Evolutionary conservation across 331 rosid genomes (phyloP).

Genomic region (Acacia pycnantha): DNA sequence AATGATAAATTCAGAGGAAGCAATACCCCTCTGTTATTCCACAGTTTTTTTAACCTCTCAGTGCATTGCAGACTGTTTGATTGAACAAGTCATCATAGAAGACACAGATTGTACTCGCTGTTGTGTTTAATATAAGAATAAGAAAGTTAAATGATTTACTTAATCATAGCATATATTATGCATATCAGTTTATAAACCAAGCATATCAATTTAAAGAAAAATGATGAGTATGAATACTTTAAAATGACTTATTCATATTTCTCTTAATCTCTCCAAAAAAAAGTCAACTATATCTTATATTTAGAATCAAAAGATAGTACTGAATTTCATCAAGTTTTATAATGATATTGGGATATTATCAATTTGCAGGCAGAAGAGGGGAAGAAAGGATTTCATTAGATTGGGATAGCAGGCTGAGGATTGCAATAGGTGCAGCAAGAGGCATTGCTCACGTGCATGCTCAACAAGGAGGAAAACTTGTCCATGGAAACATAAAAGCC

Average conservation of each 20-base stretch:
- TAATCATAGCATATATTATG: no score
- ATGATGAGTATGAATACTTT: no score
- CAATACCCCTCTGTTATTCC: not conserved
- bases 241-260: no score
- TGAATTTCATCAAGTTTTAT: not conserved
- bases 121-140: no score
- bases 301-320: no score
- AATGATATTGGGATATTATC: not conserved
- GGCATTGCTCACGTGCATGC: slow-evolving; percentile 82
- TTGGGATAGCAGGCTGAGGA: slow-evolving; percentile 74
- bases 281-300: no score
- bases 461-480: slow-evolving; percentile 56
- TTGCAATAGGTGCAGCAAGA: slow-evolving; percentile 84
- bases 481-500: slow-evolving; percentile 90
- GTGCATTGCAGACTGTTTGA: not conserved
- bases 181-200: no score
- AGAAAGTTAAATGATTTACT: no score
- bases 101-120: not conserved
- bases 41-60: not conserved
- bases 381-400: slow-evolving; percentile 50
- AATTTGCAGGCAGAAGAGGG: slow-evolving; percentile 60
- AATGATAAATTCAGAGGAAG: not conserved
- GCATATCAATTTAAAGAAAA: no score
- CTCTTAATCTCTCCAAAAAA: no score
- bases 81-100: not conserved